Conservation (phyloP, 2,329 filamentous ascomycete genomes). For the Botrytis squamosa region DNA sequence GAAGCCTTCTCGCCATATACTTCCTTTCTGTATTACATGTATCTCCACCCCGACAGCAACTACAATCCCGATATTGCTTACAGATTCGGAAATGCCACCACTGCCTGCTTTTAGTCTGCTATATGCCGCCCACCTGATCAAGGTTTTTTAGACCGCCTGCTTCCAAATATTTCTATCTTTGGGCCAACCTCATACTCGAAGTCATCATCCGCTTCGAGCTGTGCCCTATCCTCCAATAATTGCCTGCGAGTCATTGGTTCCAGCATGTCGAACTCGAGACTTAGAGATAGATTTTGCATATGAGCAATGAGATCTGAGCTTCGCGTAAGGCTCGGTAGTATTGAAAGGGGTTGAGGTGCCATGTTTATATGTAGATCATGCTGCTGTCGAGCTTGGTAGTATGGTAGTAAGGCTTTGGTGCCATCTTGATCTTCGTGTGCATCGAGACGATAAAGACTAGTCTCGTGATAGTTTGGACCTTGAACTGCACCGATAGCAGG, state of each 20-base stretch:
- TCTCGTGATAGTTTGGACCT: slow-evolving; percentile 51
- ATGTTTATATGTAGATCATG: slow-evolving; percentile 35
- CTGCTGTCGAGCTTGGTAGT: slow-evolving; percentile 47
- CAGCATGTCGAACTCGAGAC: slow-evolving; percentile 5
- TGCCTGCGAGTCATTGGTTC: slow-evolving; percentile 11
- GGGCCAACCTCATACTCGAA: slow-evolving; percentile 15
- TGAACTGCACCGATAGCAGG: slow-evolving; percentile 55
- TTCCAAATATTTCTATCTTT: slow-evolving; percentile 4
- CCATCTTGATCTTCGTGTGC: slow-evolving; percentile 49
- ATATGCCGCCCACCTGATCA: background rate
- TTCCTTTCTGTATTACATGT: background rate
- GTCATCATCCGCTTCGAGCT: slow-evolving; percentile 15
- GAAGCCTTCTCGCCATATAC: background rate
- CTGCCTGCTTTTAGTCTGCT: background rate
- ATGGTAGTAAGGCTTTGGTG: slow-evolving; percentile 46
- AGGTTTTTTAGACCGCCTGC: background rate
- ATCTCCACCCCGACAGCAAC: background rate
- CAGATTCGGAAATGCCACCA: background rate
- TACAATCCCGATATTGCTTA: background rate
- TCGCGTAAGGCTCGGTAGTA: background rate
- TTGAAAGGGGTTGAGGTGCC: background rate
- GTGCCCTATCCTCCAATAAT: slow-evolving; percentile 4
- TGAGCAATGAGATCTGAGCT: slow-evolving; percentile 8
- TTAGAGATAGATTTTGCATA: slow-evolving; percentile 7
- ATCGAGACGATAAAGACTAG: slow-evolving; percentile 48